Evolutionary conservation across 345 rosid genomes (phyloP), one percentile per base, ranked within the genome.

Genomic region (Arabis alpina): DNA sequence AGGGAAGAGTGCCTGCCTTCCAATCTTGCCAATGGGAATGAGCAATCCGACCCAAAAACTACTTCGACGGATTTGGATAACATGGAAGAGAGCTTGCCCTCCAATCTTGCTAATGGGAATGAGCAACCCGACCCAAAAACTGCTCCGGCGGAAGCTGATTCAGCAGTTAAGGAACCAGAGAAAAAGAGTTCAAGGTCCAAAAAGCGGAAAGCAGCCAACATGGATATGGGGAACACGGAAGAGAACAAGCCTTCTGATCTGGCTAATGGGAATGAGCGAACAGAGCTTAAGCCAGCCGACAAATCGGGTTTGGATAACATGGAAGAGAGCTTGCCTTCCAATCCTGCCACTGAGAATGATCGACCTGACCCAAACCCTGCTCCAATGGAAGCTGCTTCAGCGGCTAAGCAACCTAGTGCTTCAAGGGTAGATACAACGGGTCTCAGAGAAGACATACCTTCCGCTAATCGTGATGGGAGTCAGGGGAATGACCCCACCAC

Each of bases 121-220:
- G 54, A 36, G 3, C 40, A 36, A 36, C 10, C 40, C 8, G 40
- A 36, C 10, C 40, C 40, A 8, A 36, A 36, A 0, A 36, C 10
- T 36, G 10, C 40, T 8, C 9, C 3, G 40, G 8, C 40, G 40
- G 40, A 36, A 61, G 47, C 48, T 71, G 30, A 8, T 43, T 54
- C 56, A 54, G 34, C 9, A 43, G 51, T 39, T 64, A n/a, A 47
- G n/a, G 58, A 72, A 72, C 76, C 36, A 54, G 32, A 64, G 58
- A 72, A 47, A 25, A 64, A 72, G 52, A 42, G 54, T 23, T 45
- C 54, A 19, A 54, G 13, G 47, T 63, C 64, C 43, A 72, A 54
- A 72, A 64, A 37, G 54, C 39, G 8, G 1, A 50, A 66, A 32
- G 41, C 49, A 23, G 30, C 43, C 70, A 54, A 54, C 41, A 71